A percentile compares a stretch with the other conserved stretches of the same genome.
These are phyloP conservation scores for Peltaster fructicola DNA, from an alignment of 2,329 filamentous ascomycete genomes.

Conservation along the genomic window DNA sequence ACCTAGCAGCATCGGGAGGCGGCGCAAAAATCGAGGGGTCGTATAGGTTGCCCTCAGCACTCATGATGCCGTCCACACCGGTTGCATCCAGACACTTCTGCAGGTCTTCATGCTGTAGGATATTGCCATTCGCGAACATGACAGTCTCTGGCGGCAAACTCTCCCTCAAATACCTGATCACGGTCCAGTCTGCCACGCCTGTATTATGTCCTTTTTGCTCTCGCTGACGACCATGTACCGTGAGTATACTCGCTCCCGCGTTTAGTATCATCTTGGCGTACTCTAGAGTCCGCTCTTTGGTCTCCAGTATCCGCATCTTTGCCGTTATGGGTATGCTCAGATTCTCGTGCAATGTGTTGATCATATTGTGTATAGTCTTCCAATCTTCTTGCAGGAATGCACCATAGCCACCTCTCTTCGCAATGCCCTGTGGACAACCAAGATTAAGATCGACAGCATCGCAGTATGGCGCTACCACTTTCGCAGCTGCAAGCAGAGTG, in stretches of 20 bases:
- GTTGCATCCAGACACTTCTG: conserved; percentile 62
- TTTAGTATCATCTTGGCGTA: conserved; percentile 77
- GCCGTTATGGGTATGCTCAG: conserved; percentile 77
- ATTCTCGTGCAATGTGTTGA: conserved; percentile 63
- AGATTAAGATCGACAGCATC: conserved; percentile 93
- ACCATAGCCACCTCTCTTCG: conserved; percentile 76
- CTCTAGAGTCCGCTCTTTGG: conserved; percentile 65
- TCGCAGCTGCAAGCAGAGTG: conserved; percentile 63
- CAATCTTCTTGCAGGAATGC: conserved; percentile 91
- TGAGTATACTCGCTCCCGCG: conserved; percentile 82
- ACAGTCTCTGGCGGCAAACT: conserved; percentile 74
- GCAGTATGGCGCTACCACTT: conserved; percentile 65
- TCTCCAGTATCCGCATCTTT: conserved; percentile 83
- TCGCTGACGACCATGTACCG: conserved; percentile 72
- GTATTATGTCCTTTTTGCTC: conserved; percentile 96
- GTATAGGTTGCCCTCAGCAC: conserved; percentile 83
- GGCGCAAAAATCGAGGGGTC: conserved; percentile 73
- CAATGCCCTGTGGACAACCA: conserved; percentile 92
- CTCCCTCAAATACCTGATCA: conserved; percentile 65
- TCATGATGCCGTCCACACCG: conserved; percentile 87
- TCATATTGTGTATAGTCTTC: conserved; percentile 62
- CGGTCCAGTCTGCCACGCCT: conserved; percentile 80
- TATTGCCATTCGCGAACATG: conserved; percentile 92
- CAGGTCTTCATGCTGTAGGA: conserved; percentile 65
- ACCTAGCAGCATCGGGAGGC: conserved; percentile 43